Base-by-base conservation (phyloP, 345 rosid species). In the Salix brachista region DNA sequence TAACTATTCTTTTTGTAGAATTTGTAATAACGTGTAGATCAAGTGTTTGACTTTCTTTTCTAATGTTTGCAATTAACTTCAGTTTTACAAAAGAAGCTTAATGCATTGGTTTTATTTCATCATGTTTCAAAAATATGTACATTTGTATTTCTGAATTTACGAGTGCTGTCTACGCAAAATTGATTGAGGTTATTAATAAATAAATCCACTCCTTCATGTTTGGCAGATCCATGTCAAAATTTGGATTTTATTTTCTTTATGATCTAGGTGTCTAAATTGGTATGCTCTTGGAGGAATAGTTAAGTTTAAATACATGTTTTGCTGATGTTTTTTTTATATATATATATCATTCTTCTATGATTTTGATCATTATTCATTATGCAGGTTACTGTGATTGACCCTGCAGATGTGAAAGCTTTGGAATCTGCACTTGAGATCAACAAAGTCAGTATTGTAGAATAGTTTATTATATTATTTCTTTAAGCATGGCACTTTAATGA, bases 311-410 rank as follows among this genome's bases (percentile, higher is more conserved):
- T 11, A 58, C 64, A 6, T 21, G 64, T 46, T 13, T 44, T 44
- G 50, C 39, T 68, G 12, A 52, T 32, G 34, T 4, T 30, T 30
- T 1, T 30, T 26, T 30, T 34, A 5, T 34, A 5, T 34, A 0
- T 34, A 5, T 34, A 36, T 36, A 36, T 61, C 18, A 7, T 8
- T 25, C 48, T 48, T n/a, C 26, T 12, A 12, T 69, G 74, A 32
- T 56, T 41, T 48, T 60, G 54, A 32, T 44, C 2, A 12, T 78
- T 23, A 21, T 81, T 79, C 41, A 50, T 50, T 73, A 42, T 89
- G 87, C 91, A 96, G 99, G 91, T 91, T 71, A 92, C 97, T 16
- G 94, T 93, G 77, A 92, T 96, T 80, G 98, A 93, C 80, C 99
- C 99, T 77, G 98, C 98, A 66, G 99, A 96, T 80, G 82, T 92